A percentile compares a stretch with the other conserved stretches of the same genome.
Conservation (phyloP, 2,329 filamentous ascomycete genomes). For the Aspergillus sp. region DNA sequence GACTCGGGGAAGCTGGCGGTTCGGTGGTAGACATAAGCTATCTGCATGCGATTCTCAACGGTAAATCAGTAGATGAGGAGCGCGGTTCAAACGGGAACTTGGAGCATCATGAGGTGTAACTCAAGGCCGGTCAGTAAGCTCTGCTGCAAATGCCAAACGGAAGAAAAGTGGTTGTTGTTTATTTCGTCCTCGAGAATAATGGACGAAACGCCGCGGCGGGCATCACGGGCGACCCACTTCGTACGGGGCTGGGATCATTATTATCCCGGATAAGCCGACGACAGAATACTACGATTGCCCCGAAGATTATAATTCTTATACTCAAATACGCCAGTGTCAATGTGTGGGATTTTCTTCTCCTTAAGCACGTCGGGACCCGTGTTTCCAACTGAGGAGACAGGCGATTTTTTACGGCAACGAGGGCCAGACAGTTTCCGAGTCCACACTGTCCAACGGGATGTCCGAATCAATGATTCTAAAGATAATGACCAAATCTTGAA, state of each 20-base stretch:
- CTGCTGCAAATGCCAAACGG: too few species aligned
- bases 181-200: not conserved
- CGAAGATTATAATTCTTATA: too few species aligned
- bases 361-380: conserved; percentile 29
- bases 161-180: too few species aligned
- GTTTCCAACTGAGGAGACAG: conserved; percentile 27
- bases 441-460: conserved; percentile 21
- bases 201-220: not conserved
- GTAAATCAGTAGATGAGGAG: conserved; percentile 5
- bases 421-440: conserved; percentile 39
- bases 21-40: conserved; percentile 32
- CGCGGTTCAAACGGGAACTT: conserved; percentile 17
- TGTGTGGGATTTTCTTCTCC: conserved; percentile 50
- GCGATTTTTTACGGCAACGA: conserved; percentile 30
- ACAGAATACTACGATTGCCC: not conserved
- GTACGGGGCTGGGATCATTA: conserved; percentile 21
- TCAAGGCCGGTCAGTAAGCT: too few species aligned
- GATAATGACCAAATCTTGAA: not conserved
- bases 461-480: conserved; percentile 7
- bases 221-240: not conserved
- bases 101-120: conserved; percentile 17
- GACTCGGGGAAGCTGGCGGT: conserved; percentile 16
- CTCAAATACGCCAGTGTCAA: conserved; percentile 7
- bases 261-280: conserved; percentile 20
- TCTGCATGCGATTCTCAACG: conserved; percentile 34